These are phyloP conservation scores for Porcisia hertigi DNA, from an alignment of 208 protist species.

Conservation along the genomic window DNA sequence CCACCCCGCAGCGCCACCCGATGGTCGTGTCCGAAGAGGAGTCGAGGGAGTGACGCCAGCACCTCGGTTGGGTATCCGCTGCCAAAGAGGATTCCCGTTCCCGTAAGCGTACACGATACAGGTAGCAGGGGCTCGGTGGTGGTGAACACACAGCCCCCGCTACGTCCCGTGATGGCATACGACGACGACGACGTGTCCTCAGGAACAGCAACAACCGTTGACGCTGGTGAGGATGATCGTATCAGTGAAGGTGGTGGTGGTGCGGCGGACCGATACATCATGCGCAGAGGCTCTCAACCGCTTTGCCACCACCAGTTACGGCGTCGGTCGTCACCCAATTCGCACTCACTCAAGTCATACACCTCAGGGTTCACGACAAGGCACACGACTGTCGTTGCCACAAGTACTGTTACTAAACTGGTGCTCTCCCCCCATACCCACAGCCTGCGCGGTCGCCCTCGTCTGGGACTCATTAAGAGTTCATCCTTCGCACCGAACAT, in stretches of 20 bases:
- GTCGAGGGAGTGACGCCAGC: neutral
- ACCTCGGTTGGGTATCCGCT: neutral
- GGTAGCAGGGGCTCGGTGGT: neutral
- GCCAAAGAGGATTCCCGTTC: neutral
- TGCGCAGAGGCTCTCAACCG: neutral
- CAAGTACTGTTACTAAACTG: neutral
- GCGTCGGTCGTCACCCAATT: neutral
- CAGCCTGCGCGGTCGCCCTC: neutral
- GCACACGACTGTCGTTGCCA: conserved; percentile 1
- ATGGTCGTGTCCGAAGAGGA: neutral
- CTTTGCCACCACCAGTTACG: neutral
- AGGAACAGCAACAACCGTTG: conserved; percentile 3
- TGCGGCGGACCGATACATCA: neutral
- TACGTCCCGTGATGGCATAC: neutral
- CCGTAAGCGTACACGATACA: neutral
- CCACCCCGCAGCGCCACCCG: neutral
- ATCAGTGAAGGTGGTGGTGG: neutral
- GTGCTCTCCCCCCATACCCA: neutral
- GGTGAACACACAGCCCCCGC: neutral
- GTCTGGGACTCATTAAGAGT: neutral
- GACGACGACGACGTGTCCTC: neutral
- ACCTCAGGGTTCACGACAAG: conserved; percentile 10
- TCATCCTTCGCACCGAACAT: neutral
- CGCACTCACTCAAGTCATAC: neutral
- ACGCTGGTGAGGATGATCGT: neutral